Conservation (phyloP, 73 alveolate genomes). For the Blepharisma stoltei region DNA sequence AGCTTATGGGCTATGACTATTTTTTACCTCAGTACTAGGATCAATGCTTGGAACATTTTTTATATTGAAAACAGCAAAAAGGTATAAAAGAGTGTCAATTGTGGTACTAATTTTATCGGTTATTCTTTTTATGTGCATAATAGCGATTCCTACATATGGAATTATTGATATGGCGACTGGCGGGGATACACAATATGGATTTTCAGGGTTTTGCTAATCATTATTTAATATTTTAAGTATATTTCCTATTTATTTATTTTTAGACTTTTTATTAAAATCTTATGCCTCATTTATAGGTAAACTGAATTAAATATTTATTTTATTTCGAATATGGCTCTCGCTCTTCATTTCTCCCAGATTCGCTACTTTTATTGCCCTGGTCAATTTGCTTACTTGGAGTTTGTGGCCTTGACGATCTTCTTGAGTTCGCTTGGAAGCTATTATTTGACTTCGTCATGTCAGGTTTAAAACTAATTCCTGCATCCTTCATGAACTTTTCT, state of each 20-base stretch:
- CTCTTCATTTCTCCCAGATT: no score
- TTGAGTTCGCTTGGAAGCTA: not conserved
- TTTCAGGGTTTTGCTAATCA: no score
- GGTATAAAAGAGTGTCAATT: conserved; percentile 1
- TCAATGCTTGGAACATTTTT: not conserved
- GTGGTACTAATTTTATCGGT: not conserved
- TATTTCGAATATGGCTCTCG: no score
- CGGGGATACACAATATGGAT: no score
- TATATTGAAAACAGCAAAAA: not conserved
- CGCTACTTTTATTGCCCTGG: no score
- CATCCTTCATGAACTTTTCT: conserved; percentile 13
- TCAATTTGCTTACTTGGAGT: no score
- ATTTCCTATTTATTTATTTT: no score
- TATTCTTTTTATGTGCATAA: not conserved
- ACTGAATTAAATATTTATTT: no score
- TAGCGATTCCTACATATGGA: conserved; percentile 6
- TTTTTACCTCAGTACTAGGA: not conserved
- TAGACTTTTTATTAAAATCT: no score
- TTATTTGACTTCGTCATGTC: not conserved
- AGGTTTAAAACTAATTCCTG: conserved; percentile 14
- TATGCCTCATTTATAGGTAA: no score
- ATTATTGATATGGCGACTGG: not conserved
- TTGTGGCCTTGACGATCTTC: not conserved
- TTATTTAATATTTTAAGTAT: no score
- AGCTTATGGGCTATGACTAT: not conserved